Conservation (phyloP, 768 basidiomycete species). For the Psilocybe cyanescens region DNA sequence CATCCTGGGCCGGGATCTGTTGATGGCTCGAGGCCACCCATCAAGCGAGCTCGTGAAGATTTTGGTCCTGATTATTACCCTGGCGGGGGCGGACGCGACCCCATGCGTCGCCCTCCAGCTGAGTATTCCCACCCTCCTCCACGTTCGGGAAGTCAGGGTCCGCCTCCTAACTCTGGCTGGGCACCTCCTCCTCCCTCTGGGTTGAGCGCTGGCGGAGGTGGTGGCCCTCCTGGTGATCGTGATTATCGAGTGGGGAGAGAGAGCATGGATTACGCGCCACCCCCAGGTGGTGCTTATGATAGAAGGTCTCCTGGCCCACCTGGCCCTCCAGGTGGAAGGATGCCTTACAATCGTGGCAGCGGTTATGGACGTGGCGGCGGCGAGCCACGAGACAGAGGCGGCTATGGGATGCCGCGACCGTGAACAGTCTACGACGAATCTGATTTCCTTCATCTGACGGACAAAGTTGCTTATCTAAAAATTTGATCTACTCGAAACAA, state of each 20-base stretch:
- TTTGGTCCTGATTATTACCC: conserved; percentile 38
- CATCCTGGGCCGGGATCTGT: conserved; percentile 32
- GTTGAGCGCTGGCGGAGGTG: conserved; percentile 15
- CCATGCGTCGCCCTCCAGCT: conserved; percentile 23
- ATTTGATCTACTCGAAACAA: not conserved
- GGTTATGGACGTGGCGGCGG: conserved; percentile 24
- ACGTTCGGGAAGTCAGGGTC: conserved; percentile 22
- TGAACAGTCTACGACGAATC: not conserved
- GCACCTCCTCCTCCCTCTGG: conserved; percentile 25
- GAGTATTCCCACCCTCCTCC: conserved; percentile 26
- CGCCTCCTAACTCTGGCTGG: conserved; percentile 18
- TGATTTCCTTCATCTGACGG: not conserved
- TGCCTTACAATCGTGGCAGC: conserved; percentile 23
- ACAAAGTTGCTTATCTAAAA: not conserved
- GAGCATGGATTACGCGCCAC: conserved; percentile 24
- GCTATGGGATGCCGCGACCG: conserved; percentile 15
- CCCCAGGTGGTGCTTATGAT: conserved; percentile 33
- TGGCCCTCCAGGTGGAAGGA: conserved; percentile 24
- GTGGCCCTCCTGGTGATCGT: conserved; percentile 33
- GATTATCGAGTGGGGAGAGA: conserved; percentile 35
- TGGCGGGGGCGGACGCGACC: conserved; percentile 23
- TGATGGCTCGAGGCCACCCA: conserved; percentile 47
- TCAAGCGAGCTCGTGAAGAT: conserved; percentile 52
- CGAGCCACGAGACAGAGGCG: conserved; percentile 13
- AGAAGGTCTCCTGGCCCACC: conserved; percentile 37